Base-by-base conservation (phyloP, 2,329 filamentous ascomycete genomes). In the Aspergillus thermomutatus region DNA sequence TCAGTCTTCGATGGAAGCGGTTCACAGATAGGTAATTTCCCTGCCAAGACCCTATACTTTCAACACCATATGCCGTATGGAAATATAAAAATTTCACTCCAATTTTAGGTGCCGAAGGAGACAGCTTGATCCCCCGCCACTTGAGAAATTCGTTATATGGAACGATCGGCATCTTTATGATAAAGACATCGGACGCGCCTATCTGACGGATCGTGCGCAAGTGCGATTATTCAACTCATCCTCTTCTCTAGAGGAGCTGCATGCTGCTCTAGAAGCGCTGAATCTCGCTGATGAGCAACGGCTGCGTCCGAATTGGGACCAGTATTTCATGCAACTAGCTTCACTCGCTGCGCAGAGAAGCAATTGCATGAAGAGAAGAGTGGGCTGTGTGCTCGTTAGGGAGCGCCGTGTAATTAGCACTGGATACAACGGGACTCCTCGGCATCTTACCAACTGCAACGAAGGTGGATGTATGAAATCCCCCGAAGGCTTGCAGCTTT, bases 351-450 rank as follows among this genome's bases (percentile, higher is more conserved):
- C 93, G 0, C 89, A 91, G 65, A 85, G 94, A 62, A 91, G 88
- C 70, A 99, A 99, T 75, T 99, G 94, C 79, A 99, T 99, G 94
- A 97, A 97, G 78, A 84, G 94, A 28, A 87, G 93, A 62, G 94
- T 99, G 1, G 94, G 94, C 7, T 97, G 92, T 76, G 94, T 97
- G 6, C 82, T 99, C 9, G 92, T 97, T 34, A 83, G 88, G 61
- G 88, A 92, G 69, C 87, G 87, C 67, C 85, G 92, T 64, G 94
- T 99, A 61, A 90, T 97, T 64, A 91, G 88, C 70, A 99, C 94
- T 0, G 94, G 94, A 21, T 99, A 99, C 79, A 99, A 99, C 75
- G 94, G 94, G 60, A 97, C 94, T n/a, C 92, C 94, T 10, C 83
- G 93, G 23, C 88, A 92, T 46, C 80, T 97, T 67, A 85, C 80